phyloP scores from a whole-genome alignment of 768 basidiomycete genomes.

The Trametes sanguinea region DNA sequence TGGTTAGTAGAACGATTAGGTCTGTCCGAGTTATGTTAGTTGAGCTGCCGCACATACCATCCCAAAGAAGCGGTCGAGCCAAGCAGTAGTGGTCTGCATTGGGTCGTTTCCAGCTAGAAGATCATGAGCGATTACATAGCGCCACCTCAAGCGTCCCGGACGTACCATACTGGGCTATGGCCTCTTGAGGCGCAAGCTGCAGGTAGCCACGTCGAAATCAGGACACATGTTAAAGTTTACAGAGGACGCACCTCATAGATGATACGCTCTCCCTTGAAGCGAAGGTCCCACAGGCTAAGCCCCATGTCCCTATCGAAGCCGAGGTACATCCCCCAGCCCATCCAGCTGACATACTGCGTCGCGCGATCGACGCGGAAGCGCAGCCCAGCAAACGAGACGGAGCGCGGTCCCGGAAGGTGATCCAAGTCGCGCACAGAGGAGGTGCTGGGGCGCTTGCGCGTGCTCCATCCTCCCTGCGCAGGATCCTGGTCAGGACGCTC shows the following conservation, averaged over 20 bases:
- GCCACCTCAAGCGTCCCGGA: neutral
- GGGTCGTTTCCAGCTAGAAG: slow-evolving; percentile 59
- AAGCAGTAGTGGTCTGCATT: slow-evolving; percentile 59
- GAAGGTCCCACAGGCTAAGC: slow-evolving; percentile 58
- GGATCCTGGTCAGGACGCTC: slow-evolving; percentile 34
- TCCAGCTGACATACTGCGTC: slow-evolving; percentile 62
- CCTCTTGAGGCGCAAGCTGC: slow-evolving; percentile 62
- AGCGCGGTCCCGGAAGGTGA: slow-evolving; percentile 62
- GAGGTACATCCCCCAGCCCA: slow-evolving; percentile 64
- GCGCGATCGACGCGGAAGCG: slow-evolving; percentile 57
- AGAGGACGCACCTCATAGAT: slow-evolving; percentile 52
- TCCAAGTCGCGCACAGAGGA: slow-evolving; percentile 54
- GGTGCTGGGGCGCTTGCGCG: slow-evolving; percentile 42
- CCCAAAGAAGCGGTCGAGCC: slow-evolving; percentile 65
- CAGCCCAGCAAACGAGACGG: slow-evolving; percentile 59
- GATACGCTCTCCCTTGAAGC: slow-evolving; percentile 58
- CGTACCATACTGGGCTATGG: slow-evolving; percentile 58
- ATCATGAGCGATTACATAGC: neutral
- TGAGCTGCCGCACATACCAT: slow-evolving; percentile 38
- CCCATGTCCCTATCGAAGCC: slow-evolving; percentile 72
- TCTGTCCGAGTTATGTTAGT: no score
- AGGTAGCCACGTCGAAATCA: neutral
- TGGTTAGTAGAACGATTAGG: no score
- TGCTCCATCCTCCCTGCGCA: slow-evolving; percentile 42
- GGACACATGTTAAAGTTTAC: neutral